Conservation (phyloP, 192 early-diverging fungal genomes). For the Gamsiella multidivaricata region DNA sequence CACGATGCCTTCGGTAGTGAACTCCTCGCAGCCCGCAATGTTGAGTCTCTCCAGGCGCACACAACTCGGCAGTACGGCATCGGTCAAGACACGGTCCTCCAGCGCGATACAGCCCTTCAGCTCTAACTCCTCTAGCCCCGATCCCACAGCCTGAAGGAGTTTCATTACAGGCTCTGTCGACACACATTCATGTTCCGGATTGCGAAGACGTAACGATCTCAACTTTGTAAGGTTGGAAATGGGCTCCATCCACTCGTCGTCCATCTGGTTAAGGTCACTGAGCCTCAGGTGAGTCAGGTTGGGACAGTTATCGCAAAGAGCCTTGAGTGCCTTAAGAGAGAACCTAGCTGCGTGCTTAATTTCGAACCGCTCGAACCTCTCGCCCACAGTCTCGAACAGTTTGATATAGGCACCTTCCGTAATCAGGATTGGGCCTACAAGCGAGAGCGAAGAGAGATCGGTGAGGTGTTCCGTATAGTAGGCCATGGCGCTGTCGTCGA, state of each 20-base stretch:
- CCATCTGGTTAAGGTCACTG: conserved; percentile 55
- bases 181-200: conserved; percentile 55
- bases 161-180: conserved; percentile 58
- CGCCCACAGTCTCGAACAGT: conserved; percentile 67
- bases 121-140: conserved; percentile 56
- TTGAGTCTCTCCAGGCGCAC: conserved; percentile 68
- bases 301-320: conserved; percentile 53
- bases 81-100: conserved; percentile 63
- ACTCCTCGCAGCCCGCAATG: conserved; percentile 67
- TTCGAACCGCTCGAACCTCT: conserved; percentile 64
- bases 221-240: conserved; percentile 56
- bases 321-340: conserved; percentile 59
- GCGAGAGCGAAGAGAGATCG: conserved; percentile 63
- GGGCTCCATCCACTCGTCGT: conserved; percentile 58
- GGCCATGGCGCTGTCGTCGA: conserved; percentile 62
- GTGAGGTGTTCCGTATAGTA: conserved; percentile 54
- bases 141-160: conserved; percentile 60
- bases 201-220: conserved; percentile 50
- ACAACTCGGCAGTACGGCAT: conserved; percentile 70
- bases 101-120: conserved; percentile 63
- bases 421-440: conserved; percentile 80
- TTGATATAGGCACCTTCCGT: conserved; percentile 65
- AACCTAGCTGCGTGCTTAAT: conserved; percentile 70
- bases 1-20: conserved; percentile 69
- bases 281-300: conserved; percentile 63